A percentile compares a stretch with the other conserved stretches of the same genome.
Evolutionary conservation across 2,329 filamentous ascomycete species (phyloP).

Genomic region (Talaromyces rugulosus): DNA sequence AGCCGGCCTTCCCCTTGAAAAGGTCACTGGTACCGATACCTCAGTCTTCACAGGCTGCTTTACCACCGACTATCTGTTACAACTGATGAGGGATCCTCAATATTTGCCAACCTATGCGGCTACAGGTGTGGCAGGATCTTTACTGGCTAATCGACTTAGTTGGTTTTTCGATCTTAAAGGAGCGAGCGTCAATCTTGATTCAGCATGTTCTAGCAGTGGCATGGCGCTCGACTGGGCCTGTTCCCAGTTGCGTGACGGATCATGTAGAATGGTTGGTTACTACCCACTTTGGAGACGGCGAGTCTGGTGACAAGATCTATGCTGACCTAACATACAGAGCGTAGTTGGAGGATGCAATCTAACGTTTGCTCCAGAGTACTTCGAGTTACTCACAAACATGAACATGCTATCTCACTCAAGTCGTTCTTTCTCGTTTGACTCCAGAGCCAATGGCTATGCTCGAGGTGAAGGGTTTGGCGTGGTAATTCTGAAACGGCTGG

Average conservation of each 20-base stretch:
- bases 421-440: constrained; percentile 50
- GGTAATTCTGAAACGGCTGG: constrained; percentile 49
- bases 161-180: constrained; percentile 15
- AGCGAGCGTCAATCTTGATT: constrained; percentile 6
- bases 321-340: background rate
- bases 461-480: constrained; percentile 59
- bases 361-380: constrained; percentile 31
- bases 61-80: background rate
- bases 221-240: constrained; percentile 9
- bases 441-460: constrained; percentile 58
- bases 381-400: constrained; percentile 24
- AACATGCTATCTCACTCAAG: constrained; percentile 45
- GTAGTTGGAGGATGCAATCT: constrained; percentile 22
- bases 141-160: constrained; percentile 11
- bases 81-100: constrained; percentile 1
- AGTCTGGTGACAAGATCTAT: background rate
- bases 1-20: constrained; percentile 5
- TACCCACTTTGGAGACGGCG: too few species aligned
- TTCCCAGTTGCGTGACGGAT: constrained; percentile 18
- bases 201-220: constrained; percentile 14
- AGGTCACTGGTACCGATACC: background rate
- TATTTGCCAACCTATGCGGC: background rate
- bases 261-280: background rate
- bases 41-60: constrained; percentile 3
- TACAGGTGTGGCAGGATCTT: background rate